Evolutionary conservation across 2,329 filamentous ascomycete species (phyloP), one percentile per base, ranked within the genome.

Genomic region (Fusarium pseudocircinatum): DNA sequence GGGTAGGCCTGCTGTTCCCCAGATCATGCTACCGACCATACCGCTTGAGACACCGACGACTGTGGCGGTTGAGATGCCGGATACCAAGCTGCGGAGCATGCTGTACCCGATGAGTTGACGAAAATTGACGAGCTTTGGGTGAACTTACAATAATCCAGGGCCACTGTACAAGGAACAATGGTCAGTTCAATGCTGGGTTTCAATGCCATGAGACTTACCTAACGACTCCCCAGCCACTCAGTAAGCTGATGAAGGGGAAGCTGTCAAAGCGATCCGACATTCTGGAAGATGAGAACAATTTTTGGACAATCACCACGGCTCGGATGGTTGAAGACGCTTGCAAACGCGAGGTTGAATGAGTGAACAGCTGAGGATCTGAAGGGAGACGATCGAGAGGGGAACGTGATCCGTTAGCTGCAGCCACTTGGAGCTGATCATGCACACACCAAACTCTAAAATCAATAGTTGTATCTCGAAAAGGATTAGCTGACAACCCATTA

Each of bases 211-310:
- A 4, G 16, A 2, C 42, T 18, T 42, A 63, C 62, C 62, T 64
- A 2, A 63, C 58, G 6, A 64, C 62, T 22, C 62, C 62, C 58
- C 62, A 64, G 9, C 62, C 62, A 39, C 62, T 64, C 26, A 64
- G 26, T 6, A 64, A 5, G 47, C 28, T 39, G 11, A 64, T 30
- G 26, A 64, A 32, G 2, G 62, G 57, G 8, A 63, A 64, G 6
- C 44, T 24, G 2, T 63, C 44, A 11, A 44, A 63, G 2, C 36
- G 14, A 12, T 64, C 58, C 1, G 62, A 39, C 62, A 64, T 64
- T 6, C 12, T 2, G 37, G 2, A 43, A 4, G 5, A 11, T 10
- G 4, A 8, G 7, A 2, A 18, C 13, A 26, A 9, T 2, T 4
- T 37, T 14, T 7, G 14, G 9, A 12, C 7, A 2, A 1, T 2